Base-by-base conservation (phyloP, 179 eudicot species). In the Pouteria campechiana region DNA sequence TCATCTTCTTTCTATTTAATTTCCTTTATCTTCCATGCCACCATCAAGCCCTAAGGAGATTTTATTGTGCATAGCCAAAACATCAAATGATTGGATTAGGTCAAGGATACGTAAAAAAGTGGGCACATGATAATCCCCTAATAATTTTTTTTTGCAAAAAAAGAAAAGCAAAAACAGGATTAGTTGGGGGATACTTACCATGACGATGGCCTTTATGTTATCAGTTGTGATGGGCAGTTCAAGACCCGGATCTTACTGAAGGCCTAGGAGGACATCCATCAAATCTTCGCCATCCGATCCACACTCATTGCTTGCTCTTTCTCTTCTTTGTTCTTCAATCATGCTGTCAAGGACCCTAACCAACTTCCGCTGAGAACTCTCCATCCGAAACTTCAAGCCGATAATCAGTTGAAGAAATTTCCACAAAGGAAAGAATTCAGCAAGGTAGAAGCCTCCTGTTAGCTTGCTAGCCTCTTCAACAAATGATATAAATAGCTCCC, bases 31-130 rank as follows among this genome's bases (percentile, higher is more conserved):
- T n/a, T n/a, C n/a, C 76, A 79, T 37, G 79, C 70, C 3, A 68
- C 73, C 62, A 68, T 61, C 70, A 76, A 54, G 47, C 72, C 76
- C 83, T 68, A n/a, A n/a, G n/a, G n/a, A n/a, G n/a, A n/a, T n/a
- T n/a, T n/a, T n/a, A n/a, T n/a, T n/a, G n/a, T n/a, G n/a, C n/a
- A n/a, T n/a, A n/a, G 46, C 41, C 33, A 39, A 7, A 17, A 29
- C n/a, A 38, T 31, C 14, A 31, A 27, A 3, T 23, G 15, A 7
- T 21, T 19, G 24, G 2, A 45, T 19, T 20, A 16, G 37, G 17
- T 11, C 19, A 25, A 16, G 15, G 7, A 0, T 4, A 3, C 10
- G 7, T 16, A 15, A 5, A 15, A 5, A 9, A 4, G 53, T 2
- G 23, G 17, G n/a, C n/a, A n/a, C n/a, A n/a, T n/a, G n/a, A n/a